Conservation (phyloP, 495 filamentous ascomycete species). For the Penicillium canariense region DNA sequence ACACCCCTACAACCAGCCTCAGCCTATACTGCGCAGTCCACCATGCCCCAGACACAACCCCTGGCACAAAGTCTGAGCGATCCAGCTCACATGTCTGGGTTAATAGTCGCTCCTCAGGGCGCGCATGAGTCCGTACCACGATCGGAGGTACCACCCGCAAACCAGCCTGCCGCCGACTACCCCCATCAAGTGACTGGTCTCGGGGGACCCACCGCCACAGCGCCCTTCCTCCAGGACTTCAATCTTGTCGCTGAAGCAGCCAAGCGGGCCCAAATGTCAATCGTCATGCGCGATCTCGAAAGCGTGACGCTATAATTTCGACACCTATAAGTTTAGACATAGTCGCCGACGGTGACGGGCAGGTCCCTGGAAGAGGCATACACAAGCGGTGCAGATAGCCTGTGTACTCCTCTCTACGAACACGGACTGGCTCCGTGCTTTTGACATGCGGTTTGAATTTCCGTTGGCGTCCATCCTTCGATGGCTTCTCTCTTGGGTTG, state of each 20-base stretch:
- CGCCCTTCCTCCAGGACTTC: constrained; percentile 69
- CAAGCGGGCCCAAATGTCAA: constrained; percentile 85
- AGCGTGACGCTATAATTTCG: constrained; percentile 38
- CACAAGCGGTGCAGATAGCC: neutral
- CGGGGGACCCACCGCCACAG: constrained; percentile 53
- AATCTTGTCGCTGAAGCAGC: constrained; percentile 92
- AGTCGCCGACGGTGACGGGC: constrained; percentile 5
- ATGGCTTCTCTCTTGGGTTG: constrained; percentile 1
- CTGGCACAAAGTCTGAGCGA: constrained; percentile 20
- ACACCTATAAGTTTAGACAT: neutral
- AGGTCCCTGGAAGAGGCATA: constrained; percentile 9
- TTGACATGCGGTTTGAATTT: constrained; percentile 3
- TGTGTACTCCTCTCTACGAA: neutral
- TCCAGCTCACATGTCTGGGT: constrained; percentile 2
- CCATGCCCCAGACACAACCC: constrained; percentile 20
- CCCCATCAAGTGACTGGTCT: constrained; percentile 35
- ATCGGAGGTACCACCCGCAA: constrained; percentile 13
- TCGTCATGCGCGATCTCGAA: constrained; percentile 80
- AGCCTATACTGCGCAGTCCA: constrained; percentile 11
- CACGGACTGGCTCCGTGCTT: constrained; percentile 19
- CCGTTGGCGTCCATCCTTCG: constrained; percentile 6
- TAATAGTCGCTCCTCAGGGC: constrained; percentile 13
- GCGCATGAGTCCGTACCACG: constrained; percentile 7
- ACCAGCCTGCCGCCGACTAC: constrained; percentile 24
- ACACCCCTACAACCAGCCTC: constrained; percentile 15